Evolutionary conservation across 2,329 filamentous ascomycete genomes (phyloP), one percentile per base, ranked within the genome.

Genomic region (Bipolaris cookei): DNA sequence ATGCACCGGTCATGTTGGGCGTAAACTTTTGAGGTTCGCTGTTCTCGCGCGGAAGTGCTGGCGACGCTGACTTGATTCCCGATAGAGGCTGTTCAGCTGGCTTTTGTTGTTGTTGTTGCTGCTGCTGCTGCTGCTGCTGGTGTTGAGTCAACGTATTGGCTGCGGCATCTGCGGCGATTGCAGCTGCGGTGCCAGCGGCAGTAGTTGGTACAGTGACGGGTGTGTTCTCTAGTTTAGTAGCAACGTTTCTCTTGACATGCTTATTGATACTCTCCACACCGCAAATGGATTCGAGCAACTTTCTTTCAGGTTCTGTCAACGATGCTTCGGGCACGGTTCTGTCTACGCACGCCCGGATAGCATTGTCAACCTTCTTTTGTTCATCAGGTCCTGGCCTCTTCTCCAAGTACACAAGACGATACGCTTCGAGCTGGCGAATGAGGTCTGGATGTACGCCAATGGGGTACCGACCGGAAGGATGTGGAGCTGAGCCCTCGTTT

Each of bases 361-460:
- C 71, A 46, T 75, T 75, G 56, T 76, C 69, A 2, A 74, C 65
- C 37, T 72, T 74, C 10, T 47, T 58, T 23, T 66, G 67, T 50
- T 71, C 70, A 16, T 66, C 70, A 2, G 64, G 63, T 16, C 69
- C 64, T 7, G 56, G 57, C 16, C 67, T 54, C 7, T 60, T 59
- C 35, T 70, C 59, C 11, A 74, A 61, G 56, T 73, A 76, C 11
- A 70, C 66, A 3, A 59, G 57, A 16, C 74, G 64, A 54, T 75
- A 76, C 13, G 72, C 71, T 52, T 76, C 74, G 2, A 76, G 63
- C 45, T 74, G 72, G 38, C 63, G 60, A 16, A 74, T 73, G 4
- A 75, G 54, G 7, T 69, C 68, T 2, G 67, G 66, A 32, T 70
- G 64, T 7, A 68, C 70, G 6, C 65, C 65, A 6, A 60, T 43